phyloP scores from a whole-genome alignment of 305 asterid genomes.

The Fraxinus floribunda region DNA sequence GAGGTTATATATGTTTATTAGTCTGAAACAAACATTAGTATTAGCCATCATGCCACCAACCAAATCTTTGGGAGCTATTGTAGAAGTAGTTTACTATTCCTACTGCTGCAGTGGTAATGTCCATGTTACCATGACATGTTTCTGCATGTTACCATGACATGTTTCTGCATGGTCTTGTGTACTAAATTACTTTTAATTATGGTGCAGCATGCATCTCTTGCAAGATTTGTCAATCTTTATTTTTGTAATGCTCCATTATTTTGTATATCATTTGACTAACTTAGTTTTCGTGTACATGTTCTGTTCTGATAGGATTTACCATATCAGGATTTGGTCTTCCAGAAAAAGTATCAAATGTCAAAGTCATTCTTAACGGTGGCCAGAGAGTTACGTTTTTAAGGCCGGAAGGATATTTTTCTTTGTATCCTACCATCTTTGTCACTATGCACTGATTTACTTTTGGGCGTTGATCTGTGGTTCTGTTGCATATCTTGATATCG shows the following conservation, averaged over 20 bases:
- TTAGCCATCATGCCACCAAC: background rate
- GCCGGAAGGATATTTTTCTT: conserved; percentile 95
- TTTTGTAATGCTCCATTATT: background rate
- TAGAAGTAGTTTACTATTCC: background rate
- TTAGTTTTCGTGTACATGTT: conserved; percentile 20
- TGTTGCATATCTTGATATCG: conserved; percentile 4
- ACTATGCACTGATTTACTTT: conserved; percentile 16
- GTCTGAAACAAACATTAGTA: background rate
- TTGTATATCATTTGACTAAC: conserved; percentile 19
- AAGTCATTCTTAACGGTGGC: conserved; percentile 82
- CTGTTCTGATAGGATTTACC: conserved; percentile 51
- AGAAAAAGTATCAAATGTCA: conserved; percentile 63
- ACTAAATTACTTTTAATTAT: background rate
- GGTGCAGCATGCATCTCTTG: background rate
- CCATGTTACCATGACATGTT: background rate
- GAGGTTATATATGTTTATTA: background rate
- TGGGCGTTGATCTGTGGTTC: conserved; percentile 6
- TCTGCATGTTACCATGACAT: background rate
- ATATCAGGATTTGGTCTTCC: conserved; percentile 71
- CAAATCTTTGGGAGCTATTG: background rate
- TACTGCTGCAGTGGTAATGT: background rate
- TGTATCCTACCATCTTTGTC: conserved; percentile 68
- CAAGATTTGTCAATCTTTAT: background rate
- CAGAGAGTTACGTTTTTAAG: conserved; percentile 72
- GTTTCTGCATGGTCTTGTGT: background rate